Evolutionary conservation across 169 alveolate genomes (phyloP).

Genomic region (Cryptosporidium ubiquitum): DNA sequence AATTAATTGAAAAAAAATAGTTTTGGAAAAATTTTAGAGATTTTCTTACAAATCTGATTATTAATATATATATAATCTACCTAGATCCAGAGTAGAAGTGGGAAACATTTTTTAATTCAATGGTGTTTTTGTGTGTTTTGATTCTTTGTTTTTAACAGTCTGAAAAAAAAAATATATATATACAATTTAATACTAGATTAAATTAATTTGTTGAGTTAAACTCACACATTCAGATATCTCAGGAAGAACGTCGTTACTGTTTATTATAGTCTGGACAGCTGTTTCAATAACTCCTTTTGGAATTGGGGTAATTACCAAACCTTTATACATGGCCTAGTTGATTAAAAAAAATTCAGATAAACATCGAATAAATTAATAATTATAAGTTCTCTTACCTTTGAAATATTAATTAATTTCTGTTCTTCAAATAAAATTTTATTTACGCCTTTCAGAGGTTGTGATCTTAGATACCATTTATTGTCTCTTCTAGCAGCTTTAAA

Average conservation of each 20-base stretch:
- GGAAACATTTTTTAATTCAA: not conserved
- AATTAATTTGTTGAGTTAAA: not conserved
- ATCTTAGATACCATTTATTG: conserved; percentile 45
- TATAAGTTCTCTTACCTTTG: conserved; percentile 32
- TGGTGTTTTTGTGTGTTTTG: conserved; percentile 3
- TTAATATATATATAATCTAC: not conserved
- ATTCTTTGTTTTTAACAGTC: conserved; percentile 17
- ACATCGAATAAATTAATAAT: not conserved
- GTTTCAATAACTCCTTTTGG: conserved; percentile 52
- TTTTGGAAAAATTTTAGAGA: too few relatives aligned
- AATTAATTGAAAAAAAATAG: too few relatives aligned
- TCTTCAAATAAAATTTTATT: conserved; percentile 15
- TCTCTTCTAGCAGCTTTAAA: conserved; percentile 70
- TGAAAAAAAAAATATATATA: not conserved
- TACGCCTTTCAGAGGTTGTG: conserved; percentile 10
- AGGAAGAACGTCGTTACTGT: conserved; percentile 41
- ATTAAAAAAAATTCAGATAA: not conserved
- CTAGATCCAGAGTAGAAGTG: not conserved
- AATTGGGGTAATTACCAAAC: conserved; percentile 42
- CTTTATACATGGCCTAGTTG: conserved; percentile 45
- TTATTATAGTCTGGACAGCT: conserved; percentile 28
- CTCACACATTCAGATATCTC: conserved; percentile 43
- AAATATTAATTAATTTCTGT: conserved; percentile 34
- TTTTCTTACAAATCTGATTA: too few relatives aligned
- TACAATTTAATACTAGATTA: not conserved